Base-by-base conservation (phyloP, 805 yeast genomes). In the Metschnikowia proteae region DNA sequence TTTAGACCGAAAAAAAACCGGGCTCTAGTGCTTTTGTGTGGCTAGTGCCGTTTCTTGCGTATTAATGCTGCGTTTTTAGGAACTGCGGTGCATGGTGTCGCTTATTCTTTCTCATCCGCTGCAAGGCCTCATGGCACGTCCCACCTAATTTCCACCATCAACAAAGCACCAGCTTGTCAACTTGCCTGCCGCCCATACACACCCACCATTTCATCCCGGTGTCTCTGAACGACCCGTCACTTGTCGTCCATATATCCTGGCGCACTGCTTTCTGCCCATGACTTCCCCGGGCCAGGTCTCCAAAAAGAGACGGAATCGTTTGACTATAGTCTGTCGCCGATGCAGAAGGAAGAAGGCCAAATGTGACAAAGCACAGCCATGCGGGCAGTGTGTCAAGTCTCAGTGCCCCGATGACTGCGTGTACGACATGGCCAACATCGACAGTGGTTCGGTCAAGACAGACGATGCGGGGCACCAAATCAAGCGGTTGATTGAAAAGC, bases 281-380 rank as follows among this genome's bases (percentile, higher is more conserved):
- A 34, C 38, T 25, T 27, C 45, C 13, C 26, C 45, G 10, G 35
- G 23, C 27, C 38, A 9, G 32, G 45, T 32, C 31, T 33, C 38
- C 30, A 50, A 50, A 22, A 26, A 45, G 17, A 50, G 49, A 32
- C 36, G 59, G 25, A 52, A 52, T 31, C 48, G 58, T 23, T 36
- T 38, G 42, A 54, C 58, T 10, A 32, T 52, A 5, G 59, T 56
- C 10, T 56, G 59, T 26, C 48, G n/a, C 8, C 58, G 59, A 6
- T 56, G 58, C 33, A 52, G 59, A 28, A 25, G 13, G 28, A 56
- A 54, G 40, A 56, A 56, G 37, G 50, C 53, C 31, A 46, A 47
- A 28, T 56, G 59, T 30, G 58, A 56, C 29, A 50, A 47, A 40
- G 33, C 37, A 8, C 35, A 33, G 8, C 59, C 59, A 2, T 56